phyloP scores from a whole-genome alignment of 2,329 filamentous ascomycete genomes.

The Verticillium alfalfae region DNA sequence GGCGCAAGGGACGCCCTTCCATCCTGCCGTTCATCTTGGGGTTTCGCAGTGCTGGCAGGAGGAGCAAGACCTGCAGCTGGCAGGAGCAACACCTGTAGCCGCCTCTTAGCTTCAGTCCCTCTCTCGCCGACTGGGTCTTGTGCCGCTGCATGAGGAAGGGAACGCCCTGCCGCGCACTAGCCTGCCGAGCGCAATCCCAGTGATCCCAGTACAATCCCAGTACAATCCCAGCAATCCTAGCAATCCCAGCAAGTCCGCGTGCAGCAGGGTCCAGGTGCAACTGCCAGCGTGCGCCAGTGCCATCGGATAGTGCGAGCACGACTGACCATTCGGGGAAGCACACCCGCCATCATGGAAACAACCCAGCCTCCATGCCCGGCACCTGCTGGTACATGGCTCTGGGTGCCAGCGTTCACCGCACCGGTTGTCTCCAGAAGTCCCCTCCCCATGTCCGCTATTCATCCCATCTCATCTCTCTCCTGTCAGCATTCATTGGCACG shows the following conservation, averaged over 20 bases:
- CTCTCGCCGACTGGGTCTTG: not conserved
- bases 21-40: not conserved
- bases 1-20: not conserved
- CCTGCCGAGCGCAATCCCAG: not conserved
- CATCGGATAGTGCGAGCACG: not conserved
- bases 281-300: not conserved
- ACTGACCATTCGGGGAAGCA: not conserved
- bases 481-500: not conserved
- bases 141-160: not conserved
- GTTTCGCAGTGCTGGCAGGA: not conserved
- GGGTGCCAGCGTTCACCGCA: not conserved
- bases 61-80: not conserved
- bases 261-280: not conserved
- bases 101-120: not conserved
- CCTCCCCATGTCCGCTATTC: not conserved
- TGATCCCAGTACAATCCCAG: not conserved
- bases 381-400: not conserved
- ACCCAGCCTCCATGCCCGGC: not conserved
- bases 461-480: not conserved
- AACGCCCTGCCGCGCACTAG: not conserved
- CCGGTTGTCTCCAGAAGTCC: not conserved
- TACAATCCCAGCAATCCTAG: not conserved
- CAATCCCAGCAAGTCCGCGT: not conserved
- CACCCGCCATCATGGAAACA: not conserved
- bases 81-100: not conserved